Base-by-base conservation (phyloP, 2,329 filamentous ascomycete genomes). In the Neophaeococcomyces mojaviensis region DNA sequence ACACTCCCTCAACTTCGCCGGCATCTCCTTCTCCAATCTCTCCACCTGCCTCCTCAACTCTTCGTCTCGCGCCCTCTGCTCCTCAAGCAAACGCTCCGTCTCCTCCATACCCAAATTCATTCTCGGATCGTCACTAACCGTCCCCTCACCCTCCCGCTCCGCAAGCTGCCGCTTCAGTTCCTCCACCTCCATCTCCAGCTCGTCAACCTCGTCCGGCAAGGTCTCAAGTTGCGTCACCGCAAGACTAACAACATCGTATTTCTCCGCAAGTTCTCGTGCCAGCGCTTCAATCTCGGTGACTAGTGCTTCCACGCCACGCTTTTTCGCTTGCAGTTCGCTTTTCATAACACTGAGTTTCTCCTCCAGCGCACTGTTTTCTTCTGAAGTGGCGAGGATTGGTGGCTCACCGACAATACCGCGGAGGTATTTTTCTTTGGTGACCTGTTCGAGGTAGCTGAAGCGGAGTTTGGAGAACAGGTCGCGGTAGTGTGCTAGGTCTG, bases 391-490 rank as follows among this genome's bases (percentile, higher is more conserved):
- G 37, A 97, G 84, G 13, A 89, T 74, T 0, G 90, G 92, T 39
- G 89, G 88, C 52, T 95, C 86, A 52, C 87, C 88, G 13, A 94
- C 88, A 57, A 97, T 94, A 53, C 86, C 83, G 55, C 88, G 86
- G 45, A 98, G 82, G 65, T 96, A 97, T 61, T 95, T 94, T 65
- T 98, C 92, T 68, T 97, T 98, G 36, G 90, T 97, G 52, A 97
- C 88, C 71, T 97, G 92, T 68, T 98, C 92, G 57, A 96, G 85
- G 67, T 97, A 97, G 54, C 86, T 94, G 72, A 97, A 97, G 57
- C 90, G 87, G 32, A 97, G 76, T 69, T 98, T 97, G 34, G 88
- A 84, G 67, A 97, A 98, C 16, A 97, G 78, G 67, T 96, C 89
- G 68, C 81, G 54, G 70, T 97, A 96, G 66, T 97, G 89, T 24